Conservation (phyloP, 2,329 filamentous ascomycete species). For the Diaporthe australafricana region DNA sequence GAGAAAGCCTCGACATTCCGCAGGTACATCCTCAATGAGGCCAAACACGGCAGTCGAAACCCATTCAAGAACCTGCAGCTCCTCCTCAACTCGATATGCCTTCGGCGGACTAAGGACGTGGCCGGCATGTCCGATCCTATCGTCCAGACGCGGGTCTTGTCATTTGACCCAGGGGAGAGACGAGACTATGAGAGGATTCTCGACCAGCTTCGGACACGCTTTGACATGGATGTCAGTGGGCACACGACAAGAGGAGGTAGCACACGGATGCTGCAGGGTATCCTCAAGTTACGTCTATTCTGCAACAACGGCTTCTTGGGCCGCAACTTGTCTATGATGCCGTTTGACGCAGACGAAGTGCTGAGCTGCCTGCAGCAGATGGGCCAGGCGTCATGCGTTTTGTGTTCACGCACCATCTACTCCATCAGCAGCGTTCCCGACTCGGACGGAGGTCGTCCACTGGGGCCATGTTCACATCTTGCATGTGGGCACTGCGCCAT, state of each 20-base stretch:
- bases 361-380: neutral
- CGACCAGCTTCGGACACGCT: neutral
- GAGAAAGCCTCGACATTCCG: slow-evolving; percentile 54
- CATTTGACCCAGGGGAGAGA: neutral
- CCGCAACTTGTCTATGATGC: neutral
- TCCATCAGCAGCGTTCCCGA: neutral
- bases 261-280: slow-evolving; percentile 55
- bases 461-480: neutral
- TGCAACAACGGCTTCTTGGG: slow-evolving; percentile 57
- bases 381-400: neutral
- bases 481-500: neutral
- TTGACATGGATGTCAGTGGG: slow-evolving; percentile 34
- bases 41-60: slow-evolving; percentile 43
- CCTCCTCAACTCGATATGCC: slow-evolving; percentile 52
- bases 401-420: slow-evolving; percentile 5
- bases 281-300: slow-evolving; percentile 58
- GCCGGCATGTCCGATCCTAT: slow-evolving; percentile 40
- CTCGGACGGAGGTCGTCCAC: neutral
- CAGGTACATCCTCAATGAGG: slow-evolving; percentile 55
- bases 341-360: neutral
- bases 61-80: slow-evolving; percentile 47
- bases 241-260: slow-evolving; percentile 51
- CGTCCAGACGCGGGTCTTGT: neutral
- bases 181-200: neutral
- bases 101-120: slow-evolving; percentile 55